Evolutionary conservation across 805 yeast species (phyloP).

Genomic region (Ogataea glucozyma): DNA sequence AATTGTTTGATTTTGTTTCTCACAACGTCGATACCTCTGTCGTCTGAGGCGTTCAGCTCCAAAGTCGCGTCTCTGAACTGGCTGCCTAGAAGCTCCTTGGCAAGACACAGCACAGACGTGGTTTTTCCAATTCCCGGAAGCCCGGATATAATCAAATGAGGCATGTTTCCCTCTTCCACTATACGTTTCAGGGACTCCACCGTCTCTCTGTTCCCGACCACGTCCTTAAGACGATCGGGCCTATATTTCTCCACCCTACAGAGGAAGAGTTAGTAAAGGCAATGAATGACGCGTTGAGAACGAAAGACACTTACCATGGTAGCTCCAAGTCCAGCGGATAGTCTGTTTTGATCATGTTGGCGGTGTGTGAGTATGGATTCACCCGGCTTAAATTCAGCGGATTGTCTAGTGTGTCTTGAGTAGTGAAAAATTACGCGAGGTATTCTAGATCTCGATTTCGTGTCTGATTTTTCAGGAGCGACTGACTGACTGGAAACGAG

Average conservation of each 20-base stretch:
- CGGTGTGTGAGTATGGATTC: too few relatives aligned
- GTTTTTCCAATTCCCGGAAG: slow-evolving; percentile 98
- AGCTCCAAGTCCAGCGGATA: slow-evolving; percentile 36
- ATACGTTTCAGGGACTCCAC: slow-evolving; percentile 79
- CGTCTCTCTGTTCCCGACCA: slow-evolving; percentile 93
- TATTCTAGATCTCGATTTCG: neutral
- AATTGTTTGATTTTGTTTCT: slow-evolving; percentile 91
- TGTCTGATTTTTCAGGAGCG: too few relatives aligned
- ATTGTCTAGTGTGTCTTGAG: too few relatives aligned
- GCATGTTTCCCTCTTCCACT: slow-evolving; percentile 93
- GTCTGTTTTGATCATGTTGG: slow-evolving; percentile 12
- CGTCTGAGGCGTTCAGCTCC: slow-evolving; percentile 95
- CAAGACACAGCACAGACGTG: slow-evolving; percentile 88
- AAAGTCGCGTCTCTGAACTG: slow-evolving; percentile 72
- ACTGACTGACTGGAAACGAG: too few relatives aligned
- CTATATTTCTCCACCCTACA: slow-evolving; percentile 93
- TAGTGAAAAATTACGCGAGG: slow-evolving; percentile 6
- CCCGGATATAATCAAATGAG: slow-evolving; percentile 94
- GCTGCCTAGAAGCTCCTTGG: slow-evolving; percentile 76
- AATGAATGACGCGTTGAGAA: neutral
- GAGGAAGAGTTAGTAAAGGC: slow-evolving; percentile 1
- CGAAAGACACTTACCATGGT: slow-evolving; percentile 32
- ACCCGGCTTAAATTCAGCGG: too few relatives aligned
- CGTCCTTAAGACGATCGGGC: slow-evolving; percentile 74
- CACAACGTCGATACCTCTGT: slow-evolving; percentile 96